Percentiles rank a stretch among this genome's conserved stretches.
phyloP scores from a whole-genome alignment of 2,329 filamentous ascomycete species.

The Lasiodiplodia sp. region DNA sequence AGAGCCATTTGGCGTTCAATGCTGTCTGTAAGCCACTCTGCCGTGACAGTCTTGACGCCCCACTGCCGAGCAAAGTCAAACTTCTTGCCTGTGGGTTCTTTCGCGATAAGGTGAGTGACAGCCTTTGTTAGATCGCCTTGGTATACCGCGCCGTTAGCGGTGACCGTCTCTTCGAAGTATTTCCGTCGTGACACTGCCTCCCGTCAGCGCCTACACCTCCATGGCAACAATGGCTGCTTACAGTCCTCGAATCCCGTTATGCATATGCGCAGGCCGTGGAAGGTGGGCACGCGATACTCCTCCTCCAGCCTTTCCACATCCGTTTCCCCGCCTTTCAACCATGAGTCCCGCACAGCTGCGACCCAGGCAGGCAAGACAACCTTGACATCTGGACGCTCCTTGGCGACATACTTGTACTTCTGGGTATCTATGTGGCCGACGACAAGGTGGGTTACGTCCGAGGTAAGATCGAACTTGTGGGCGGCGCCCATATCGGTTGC shows the following conservation, averaged over 20 bases:
- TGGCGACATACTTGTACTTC: conserved; percentile 96
- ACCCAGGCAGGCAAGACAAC: conserved; percentile 86
- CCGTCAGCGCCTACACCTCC: conserved; percentile 38
- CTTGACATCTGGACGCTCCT: conserved; percentile 83
- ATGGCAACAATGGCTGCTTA: conserved; percentile 43
- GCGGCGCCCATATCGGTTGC: conserved; percentile 83
- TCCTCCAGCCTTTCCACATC: conserved; percentile 75
- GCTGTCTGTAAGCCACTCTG: conserved; percentile 87
- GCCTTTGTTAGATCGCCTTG: conserved; percentile 84
- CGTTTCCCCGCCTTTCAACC: conserved; percentile 80
- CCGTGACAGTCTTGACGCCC: conserved; percentile 78
- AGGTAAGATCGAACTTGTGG: conserved; percentile 92
- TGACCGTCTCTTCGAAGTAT: conserved; percentile 72
- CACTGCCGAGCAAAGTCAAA: conserved; percentile 87
- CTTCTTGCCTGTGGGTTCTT: conserved; percentile 82
- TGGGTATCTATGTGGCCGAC: conserved; percentile 88
- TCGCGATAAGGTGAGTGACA: conserved; percentile 88
- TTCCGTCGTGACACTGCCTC: conserved; percentile 68
- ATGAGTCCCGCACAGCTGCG: conserved; percentile 77
- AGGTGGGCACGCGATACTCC: conserved; percentile 68
- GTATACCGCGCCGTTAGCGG: conserved; percentile 79
- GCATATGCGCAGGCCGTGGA: conserved; percentile 70
- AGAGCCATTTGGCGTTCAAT: conserved; percentile 87
- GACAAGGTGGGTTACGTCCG: conserved; percentile 92
- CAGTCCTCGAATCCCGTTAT: conserved; percentile 74